These are phyloP conservation scores for Pistacia integerrima DNA, from an alignment of 345 rosid genomes.

Conservation along the genomic window DNA sequence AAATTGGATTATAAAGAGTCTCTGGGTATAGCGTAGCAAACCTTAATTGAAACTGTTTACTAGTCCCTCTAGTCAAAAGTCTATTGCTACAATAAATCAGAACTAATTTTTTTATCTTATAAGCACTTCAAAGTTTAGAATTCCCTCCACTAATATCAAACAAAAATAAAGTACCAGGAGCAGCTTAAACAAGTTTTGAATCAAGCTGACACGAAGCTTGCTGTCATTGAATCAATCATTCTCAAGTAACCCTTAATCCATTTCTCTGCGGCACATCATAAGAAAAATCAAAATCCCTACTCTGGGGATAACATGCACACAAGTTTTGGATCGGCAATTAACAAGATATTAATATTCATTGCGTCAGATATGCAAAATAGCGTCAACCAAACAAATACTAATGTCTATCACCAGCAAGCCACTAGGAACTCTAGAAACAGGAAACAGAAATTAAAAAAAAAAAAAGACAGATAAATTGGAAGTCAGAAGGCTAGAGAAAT, in stretches of 20 bases:
- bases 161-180: conserved; percentile 4
- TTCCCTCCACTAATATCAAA: not conserved
- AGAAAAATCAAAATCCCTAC: not conserved
- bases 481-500: conserved; percentile 12
- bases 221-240: conserved; percentile 11
- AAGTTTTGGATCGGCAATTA: not conserved
- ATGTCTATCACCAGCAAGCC: not conserved
- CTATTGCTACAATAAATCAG: not conserved
- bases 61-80: not conserved
- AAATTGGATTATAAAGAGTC: not conserved
- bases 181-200: not conserved
- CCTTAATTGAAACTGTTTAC: not conserved
- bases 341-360: not conserved
- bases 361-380: not conserved
- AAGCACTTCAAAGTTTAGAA: conserved; percentile 6
- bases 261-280: not conserved
- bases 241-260: conserved; percentile 3
- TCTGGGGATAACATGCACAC: not conserved
- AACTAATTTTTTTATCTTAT: not conserved
- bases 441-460: not conserved
- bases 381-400: not conserved
- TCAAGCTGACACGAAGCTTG: not conserved
- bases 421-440: not conserved
- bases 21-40: not conserved
- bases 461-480: not conserved